Conservation (phyloP, 2,329 filamentous ascomycete species). For the Fusarium sp. region DNA sequence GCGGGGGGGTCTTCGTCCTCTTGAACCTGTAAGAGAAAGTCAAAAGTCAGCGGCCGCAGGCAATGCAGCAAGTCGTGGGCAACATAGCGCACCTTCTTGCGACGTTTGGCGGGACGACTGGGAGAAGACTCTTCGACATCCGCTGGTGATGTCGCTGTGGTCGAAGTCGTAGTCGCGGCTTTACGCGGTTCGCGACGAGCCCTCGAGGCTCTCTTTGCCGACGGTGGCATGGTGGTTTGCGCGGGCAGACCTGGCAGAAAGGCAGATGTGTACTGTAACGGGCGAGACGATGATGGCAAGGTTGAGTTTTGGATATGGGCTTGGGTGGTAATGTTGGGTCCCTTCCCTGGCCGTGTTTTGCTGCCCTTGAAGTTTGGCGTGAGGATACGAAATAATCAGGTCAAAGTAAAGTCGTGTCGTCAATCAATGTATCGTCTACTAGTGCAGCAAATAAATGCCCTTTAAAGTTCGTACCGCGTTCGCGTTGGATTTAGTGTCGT, state of each 20-base stretch:
- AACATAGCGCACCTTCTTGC: constrained; percentile 64
- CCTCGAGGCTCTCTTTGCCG: constrained; percentile 52
- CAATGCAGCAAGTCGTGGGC: neutral
- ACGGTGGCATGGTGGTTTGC: constrained; percentile 49
- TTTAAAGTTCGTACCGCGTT: constrained; percentile 48
- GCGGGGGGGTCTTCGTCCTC: constrained; percentile 53
- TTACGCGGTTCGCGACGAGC: constrained; percentile 54
- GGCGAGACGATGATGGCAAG: neutral
- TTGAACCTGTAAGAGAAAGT: constrained; percentile 47
- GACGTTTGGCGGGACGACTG: constrained; percentile 71
- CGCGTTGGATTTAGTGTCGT: constrained; percentile 47
- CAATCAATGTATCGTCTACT: constrained; percentile 35
- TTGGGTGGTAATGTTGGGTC: neutral
- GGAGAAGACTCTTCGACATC: constrained; percentile 67
- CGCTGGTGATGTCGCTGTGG: constrained; percentile 47
- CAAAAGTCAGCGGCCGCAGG: constrained; percentile 26
- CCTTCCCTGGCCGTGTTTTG: constrained; percentile 2
- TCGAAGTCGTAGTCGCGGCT: constrained; percentile 49
- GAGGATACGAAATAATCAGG: constrained; percentile 16
- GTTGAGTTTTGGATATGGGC: neutral
- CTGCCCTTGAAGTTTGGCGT: constrained; percentile 24
- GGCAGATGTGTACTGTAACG: neutral
- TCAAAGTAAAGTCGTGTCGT: constrained; percentile 40
- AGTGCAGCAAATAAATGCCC: constrained; percentile 41
- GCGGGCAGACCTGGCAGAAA: constrained; percentile 14